Percentiles rank a stretch among this genome's conserved stretches.
Conservation (phyloP, 106 monocot species). For the Dendrobium catenatum region DNA sequence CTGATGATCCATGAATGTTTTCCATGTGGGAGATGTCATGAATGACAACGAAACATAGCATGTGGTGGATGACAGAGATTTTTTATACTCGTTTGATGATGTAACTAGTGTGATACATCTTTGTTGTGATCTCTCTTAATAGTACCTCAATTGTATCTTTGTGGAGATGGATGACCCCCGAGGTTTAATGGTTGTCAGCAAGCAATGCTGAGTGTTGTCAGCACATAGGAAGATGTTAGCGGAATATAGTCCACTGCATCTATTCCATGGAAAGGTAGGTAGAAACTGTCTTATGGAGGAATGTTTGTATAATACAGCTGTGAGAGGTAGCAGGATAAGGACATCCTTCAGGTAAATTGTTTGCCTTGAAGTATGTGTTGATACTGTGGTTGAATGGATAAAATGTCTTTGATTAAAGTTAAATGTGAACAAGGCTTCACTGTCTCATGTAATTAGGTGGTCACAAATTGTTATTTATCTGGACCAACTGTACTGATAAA, state of each 20-base stretch:
- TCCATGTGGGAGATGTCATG: neutral
- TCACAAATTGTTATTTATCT: no score
- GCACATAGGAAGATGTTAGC: constrained; percentile 4
- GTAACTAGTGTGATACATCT: neutral
- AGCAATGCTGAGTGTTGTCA: neutral
- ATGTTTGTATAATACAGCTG: neutral
- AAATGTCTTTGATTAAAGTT: neutral
- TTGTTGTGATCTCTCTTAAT: neutral
- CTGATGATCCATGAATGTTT: neutral
- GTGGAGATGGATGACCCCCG: neutral
- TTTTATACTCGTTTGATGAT: neutral
- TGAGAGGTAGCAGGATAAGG: neutral
- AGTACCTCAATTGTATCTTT: neutral
- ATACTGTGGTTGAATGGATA: neutral
- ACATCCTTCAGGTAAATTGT: neutral
- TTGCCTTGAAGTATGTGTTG: neutral
- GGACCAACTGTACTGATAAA: no score
- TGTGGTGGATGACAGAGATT: neutral
- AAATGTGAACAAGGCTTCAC: neutral
- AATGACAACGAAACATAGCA: neutral
- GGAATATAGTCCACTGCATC: neutral
- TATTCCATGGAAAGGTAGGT: neutral
- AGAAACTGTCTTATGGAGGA: neutral
- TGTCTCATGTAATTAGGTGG: no score
- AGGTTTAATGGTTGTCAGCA: neutral